Evolutionary conservation across 23 red algal species (phyloP).

Genomic region (Chondrus crispus): DNA sequence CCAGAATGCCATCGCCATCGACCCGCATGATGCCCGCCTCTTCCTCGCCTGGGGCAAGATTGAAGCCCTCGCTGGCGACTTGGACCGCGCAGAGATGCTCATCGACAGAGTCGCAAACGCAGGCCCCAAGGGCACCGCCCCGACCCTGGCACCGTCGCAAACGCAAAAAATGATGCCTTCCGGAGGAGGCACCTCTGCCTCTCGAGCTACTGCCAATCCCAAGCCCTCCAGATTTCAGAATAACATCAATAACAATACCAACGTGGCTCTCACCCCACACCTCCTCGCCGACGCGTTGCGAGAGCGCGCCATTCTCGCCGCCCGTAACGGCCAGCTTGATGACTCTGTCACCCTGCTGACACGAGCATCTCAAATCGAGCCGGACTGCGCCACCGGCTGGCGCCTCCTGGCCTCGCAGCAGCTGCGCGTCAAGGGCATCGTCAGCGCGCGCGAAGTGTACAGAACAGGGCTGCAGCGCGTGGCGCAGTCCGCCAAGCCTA

Average conservation of each 20-base stretch:
- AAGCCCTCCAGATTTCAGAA: neutral
- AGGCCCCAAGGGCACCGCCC: neutral
- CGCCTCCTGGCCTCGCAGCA: slow-evolving; percentile 3
- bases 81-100: neutral
- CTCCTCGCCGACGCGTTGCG: slow-evolving; percentile 28
- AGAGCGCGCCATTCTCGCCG: slow-evolving; percentile 29
- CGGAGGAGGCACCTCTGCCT: too few species aligned
- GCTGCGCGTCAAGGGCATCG: slow-evolving; percentile 9
- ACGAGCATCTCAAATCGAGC: slow-evolving; percentile 41
- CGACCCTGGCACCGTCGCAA: too few species aligned
- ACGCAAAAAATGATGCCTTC: neutral
- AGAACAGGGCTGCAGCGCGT: neutral
- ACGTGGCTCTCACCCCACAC: slow-evolving; percentile 25
- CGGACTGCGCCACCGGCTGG: slow-evolving; percentile 1
- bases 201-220: neutral
- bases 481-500: neutral
- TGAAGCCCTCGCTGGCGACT: slow-evolving; percentile 37
- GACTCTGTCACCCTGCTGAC: slow-evolving; percentile 24
- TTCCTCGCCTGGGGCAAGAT: slow-evolving; percentile 32
- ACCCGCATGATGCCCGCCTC: slow-evolving; percentile 23
- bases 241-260: neutral
- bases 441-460: slow-evolving; percentile 11
- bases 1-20: slow-evolving; percentile 10
- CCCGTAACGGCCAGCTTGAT: slow-evolving; percentile 23
- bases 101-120: neutral